Evolutionary conservation across 805 yeast genomes (phyloP).

Genomic region (Suhomyces tanzawaensis): DNA sequence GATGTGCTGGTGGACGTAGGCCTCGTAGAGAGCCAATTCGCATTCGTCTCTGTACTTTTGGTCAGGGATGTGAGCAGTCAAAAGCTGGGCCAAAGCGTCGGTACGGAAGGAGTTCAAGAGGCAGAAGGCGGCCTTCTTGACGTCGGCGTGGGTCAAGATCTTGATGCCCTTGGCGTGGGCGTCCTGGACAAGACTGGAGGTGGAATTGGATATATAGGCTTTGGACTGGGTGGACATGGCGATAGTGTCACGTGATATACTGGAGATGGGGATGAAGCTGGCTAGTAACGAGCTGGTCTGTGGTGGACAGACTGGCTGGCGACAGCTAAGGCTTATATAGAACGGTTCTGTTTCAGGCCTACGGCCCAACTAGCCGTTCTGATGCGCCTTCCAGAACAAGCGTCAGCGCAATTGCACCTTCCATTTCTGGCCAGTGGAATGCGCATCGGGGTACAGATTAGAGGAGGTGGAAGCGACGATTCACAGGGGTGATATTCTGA

Average conservation of each 20-base stretch:
- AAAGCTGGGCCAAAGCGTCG: constrained; percentile 34
- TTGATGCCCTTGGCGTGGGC: constrained; percentile 6
- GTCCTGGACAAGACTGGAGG: constrained; percentile 1
- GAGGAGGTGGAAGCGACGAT: too few relatives aligned
- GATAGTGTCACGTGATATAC: not conserved
- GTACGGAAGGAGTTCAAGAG: constrained; percentile 33
- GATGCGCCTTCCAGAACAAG: constrained; percentile 5
- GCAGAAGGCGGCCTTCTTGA: constrained; percentile 36
- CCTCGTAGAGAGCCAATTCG: constrained; percentile 46
- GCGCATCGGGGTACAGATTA: too few relatives aligned
- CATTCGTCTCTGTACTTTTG: constrained; percentile 15
- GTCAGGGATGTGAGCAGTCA: constrained; percentile 25
- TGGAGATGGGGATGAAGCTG: too few relatives aligned
- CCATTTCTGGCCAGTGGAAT: too few relatives aligned
- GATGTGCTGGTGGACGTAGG: constrained; percentile 51
- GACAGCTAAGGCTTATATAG: too few relatives aligned
- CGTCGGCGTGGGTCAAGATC: constrained; percentile 17
- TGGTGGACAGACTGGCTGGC: too few relatives aligned
- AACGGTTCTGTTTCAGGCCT: too few relatives aligned
- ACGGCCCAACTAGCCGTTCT: too few relatives aligned
- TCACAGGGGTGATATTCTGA: too few relatives aligned
- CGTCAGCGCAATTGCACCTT: too few relatives aligned
- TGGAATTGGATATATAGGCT: not conserved
- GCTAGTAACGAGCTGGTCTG: too few relatives aligned
- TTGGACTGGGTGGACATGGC: constrained; percentile 3